Base-by-base conservation (phyloP, 257 asterid species). In the Dorcoceras hygrometricum region DNA sequence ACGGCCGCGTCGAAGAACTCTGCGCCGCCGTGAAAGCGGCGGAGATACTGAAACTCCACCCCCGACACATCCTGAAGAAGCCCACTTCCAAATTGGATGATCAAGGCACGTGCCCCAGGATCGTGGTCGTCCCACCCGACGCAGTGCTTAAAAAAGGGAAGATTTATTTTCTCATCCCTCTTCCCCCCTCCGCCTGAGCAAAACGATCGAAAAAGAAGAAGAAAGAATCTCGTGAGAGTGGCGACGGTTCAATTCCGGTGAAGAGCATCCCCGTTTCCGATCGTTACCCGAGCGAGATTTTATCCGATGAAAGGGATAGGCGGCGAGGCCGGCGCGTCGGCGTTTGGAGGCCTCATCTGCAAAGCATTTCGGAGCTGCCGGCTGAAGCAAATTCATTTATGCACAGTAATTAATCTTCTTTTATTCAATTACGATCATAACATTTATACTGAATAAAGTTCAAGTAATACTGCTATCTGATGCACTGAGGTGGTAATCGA, bases 111-210 rank as follows among this genome's bases (percentile, higher is more conserved):
- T 81, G 92, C 79, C 96, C 92, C 9, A 87, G 72, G 29, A 88
- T 88, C 64, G 86, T 84, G 8, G 75, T 84, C 54, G 89, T 90
- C 8, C 89, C 89, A 19, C 97, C 97, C 16, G 97, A 90, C 59
- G 89, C 95, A 0, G 73, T 79, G 18, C 95, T 94, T 11, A 83
- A 81, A 57, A 95, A 97, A 36, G 99, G 99, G 23, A 88, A 85
- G 83, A 90, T 94, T 71, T 94, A 94, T 29, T 90, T 94, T 56
- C 97, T 94, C 61, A 85, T 87, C 78, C 97, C 97, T 8, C 60
- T 84, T 19, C 87, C 95, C n/a, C 74, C 83, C 25, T 4, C 80
- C 80, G 67, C 78, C 82, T 32, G 80, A 79, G n/a, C 77, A 83
- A 57, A 16, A 63, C 79, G 76, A 29, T 43, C 79, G 3, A 85